A percentile compares a stretch with the other conserved stretches of the same genome.
Conservation (phyloP, 306 rosid genomes). For the Quercus variabilis region DNA sequence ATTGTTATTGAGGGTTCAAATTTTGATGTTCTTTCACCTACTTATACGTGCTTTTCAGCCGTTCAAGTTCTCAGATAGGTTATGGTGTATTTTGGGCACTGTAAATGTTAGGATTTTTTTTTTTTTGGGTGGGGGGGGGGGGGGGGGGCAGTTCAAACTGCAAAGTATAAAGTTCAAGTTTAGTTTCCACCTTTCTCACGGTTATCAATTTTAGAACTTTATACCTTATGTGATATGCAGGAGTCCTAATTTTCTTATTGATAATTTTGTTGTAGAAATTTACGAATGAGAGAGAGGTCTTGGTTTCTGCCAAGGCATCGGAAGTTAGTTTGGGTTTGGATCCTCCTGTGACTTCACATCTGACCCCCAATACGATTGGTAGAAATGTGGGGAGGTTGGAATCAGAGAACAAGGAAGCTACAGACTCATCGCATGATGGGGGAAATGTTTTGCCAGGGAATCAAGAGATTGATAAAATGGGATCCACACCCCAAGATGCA, state of each 20-base stretch:
- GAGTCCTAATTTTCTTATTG: constrained; percentile 20
- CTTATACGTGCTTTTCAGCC: background rate
- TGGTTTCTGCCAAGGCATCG: constrained; percentile 50
- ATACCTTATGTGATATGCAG: background rate
- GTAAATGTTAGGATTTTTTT: no score
- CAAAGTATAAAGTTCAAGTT: background rate
- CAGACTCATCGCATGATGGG: constrained; percentile 29
- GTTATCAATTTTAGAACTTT: background rate
- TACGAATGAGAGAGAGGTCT: constrained; percentile 55
- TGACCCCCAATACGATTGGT: constrained; percentile 22
- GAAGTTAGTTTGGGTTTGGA: constrained; percentile 53
- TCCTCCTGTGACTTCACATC: constrained; percentile 37
- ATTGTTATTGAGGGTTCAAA: background rate
- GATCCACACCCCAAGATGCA: constrained; percentile 44
- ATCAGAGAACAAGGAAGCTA: constrained; percentile 49
- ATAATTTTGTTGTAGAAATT: constrained; percentile 46
- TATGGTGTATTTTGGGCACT: background rate
- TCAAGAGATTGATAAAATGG: constrained; percentile 52
- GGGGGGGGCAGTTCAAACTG: background rate
- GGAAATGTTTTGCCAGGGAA: constrained; percentile 24
- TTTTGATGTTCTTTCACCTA: background rate
- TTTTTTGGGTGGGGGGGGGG: no score
- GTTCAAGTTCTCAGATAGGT: background rate
- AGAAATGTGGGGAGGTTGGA: constrained; percentile 42
- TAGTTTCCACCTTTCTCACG: background rate